phyloP scores from a whole-genome alignment of 352 stramenopile genomes.

The Phytophthora fragariaefolia region DNA sequence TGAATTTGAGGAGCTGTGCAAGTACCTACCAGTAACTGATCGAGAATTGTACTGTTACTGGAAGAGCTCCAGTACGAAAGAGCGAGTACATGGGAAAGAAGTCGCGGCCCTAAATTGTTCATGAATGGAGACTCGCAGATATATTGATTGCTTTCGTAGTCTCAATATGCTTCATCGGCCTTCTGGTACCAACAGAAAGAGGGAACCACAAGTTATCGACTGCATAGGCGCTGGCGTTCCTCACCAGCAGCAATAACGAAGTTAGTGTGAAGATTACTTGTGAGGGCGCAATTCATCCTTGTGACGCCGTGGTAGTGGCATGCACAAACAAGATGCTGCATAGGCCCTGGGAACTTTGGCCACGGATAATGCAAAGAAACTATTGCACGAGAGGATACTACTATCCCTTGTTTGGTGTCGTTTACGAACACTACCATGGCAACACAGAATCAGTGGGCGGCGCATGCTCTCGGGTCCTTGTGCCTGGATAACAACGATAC shows the following conservation, averaged over 20 bases:
- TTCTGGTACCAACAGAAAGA: too few species aligned
- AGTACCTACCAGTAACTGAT: neutral
- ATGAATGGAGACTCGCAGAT: too few species aligned
- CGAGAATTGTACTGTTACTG: too few species aligned
- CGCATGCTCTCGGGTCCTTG: constrained; percentile 21
- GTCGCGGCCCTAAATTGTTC: too few species aligned
- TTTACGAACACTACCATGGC: constrained; percentile 27
- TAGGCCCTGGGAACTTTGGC: neutral
- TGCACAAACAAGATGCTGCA: neutral
- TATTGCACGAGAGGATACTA: constrained; percentile 10
- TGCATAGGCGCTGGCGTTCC: too few species aligned
- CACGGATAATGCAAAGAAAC: neutral
- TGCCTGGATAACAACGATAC: constrained; percentile 24
- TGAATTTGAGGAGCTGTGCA: constrained; percentile 14
- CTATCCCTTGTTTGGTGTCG: constrained; percentile 23
- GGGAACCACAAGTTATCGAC: too few species aligned
- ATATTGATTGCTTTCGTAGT: too few species aligned
- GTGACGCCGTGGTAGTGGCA: neutral
- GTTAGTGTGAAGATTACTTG: neutral
- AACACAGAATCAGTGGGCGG: constrained; percentile 32
- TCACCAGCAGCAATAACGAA: neutral
- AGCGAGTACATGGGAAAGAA: too few species aligned
- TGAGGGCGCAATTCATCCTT: neutral
- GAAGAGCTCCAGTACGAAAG: too few species aligned
- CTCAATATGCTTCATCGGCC: too few species aligned